Evolutionary conservation across 805 yeast genomes (phyloP).

Genomic region (Zygotorulaspora danielsina): DNA sequence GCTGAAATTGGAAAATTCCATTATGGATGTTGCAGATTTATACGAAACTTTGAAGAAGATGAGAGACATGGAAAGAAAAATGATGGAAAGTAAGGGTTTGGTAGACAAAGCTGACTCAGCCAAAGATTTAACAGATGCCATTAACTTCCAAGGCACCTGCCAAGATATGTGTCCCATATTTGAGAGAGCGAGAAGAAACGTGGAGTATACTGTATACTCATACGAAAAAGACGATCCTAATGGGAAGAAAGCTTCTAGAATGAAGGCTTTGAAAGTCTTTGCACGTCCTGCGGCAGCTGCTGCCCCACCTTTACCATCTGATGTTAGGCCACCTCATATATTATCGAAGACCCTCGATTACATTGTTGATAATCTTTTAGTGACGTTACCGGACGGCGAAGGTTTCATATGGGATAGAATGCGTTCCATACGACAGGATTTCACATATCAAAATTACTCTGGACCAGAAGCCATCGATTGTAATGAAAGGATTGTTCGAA

Average conservation of each 20-base stretch:
- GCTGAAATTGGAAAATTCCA: conserved; percentile 46
- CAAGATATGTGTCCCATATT: conserved; percentile 91
- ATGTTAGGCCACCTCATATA: conserved; percentile 88
- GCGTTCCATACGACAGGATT: conserved; percentile 93
- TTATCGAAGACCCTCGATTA: conserved; percentile 64
- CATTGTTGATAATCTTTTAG: conserved; percentile 58
- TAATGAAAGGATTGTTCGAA: conserved; percentile 84
- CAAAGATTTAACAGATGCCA: conserved; percentile 83
- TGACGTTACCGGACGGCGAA: conserved; percentile 75
- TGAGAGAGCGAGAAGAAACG: conserved; percentile 82
- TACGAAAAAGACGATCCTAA: conserved; percentile 62
- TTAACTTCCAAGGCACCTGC: conserved; percentile 82
- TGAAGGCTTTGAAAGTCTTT: conserved; percentile 80
- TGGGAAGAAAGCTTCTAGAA: conserved; percentile 52
- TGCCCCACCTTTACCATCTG: conserved; percentile 96
- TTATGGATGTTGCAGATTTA: conserved; percentile 61
- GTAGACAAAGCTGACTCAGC: conserved; percentile 85
- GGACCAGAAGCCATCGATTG: conserved; percentile 94
- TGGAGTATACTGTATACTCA: conserved; percentile 78
- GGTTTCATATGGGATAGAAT: conserved; percentile 96
- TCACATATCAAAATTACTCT: conserved; percentile 87
- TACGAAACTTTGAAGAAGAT: conserved; percentile 71
- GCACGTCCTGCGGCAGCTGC: conserved; percentile 98
- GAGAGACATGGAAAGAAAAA: conserved; percentile 68
- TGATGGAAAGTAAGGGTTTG: conserved; percentile 74